Conservation (phyloP, 306 rosid species). For the Cucumis hystrix region DNA sequence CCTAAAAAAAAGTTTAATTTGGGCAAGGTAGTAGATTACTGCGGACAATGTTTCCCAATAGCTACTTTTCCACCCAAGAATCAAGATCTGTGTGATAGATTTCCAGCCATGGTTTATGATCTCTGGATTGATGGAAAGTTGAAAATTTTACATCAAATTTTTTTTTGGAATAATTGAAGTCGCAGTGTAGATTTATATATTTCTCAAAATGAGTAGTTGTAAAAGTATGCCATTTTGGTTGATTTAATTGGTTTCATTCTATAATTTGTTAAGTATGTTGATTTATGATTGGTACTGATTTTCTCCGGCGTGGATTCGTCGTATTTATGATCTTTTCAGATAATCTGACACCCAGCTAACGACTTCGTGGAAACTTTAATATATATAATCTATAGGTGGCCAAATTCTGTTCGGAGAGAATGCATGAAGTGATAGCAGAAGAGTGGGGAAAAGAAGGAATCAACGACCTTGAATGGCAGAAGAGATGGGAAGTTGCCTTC, state of each 20-base stretch:
- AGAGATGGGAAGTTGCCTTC: conserved; percentile 69
- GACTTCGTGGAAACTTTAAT: conserved; percentile 11
- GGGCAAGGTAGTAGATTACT: background rate
- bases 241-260: background rate
- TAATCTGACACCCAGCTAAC: conserved; percentile 5
- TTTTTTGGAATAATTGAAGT: background rate
- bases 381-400: conserved; percentile 46
- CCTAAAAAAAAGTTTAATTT: background rate
- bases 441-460: conserved; percentile 49
- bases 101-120: background rate
- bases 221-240: background rate
- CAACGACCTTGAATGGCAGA: conserved; percentile 44
- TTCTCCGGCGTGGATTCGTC: background rate
- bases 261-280: background rate
- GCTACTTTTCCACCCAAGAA: background rate
- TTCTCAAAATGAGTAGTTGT: background rate
- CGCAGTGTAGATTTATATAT: background rate
- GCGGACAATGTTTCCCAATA: background rate
- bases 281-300: background rate
- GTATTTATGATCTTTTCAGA: background rate
- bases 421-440: conserved; percentile 71
- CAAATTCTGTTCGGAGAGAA: conserved; percentile 62
- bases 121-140: background rate
- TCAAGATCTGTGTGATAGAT: background rate
- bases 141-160: background rate